These are phyloP conservation scores for Pseudoperonospora humuli DNA, from an alignment of 352 stramenopile genomes.

Conservation along the genomic window DNA sequence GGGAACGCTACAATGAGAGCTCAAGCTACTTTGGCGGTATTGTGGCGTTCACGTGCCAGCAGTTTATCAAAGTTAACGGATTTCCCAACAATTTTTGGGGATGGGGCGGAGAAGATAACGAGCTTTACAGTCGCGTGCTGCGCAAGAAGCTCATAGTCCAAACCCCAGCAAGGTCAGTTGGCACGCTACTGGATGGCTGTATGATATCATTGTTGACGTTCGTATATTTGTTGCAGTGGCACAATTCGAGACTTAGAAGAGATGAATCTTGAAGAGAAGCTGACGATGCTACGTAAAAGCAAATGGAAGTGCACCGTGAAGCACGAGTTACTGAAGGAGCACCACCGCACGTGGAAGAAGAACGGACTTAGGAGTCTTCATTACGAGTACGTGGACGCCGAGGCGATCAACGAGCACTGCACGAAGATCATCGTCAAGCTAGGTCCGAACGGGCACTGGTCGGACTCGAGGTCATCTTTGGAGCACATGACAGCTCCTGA, in stretches of 20 bases:
- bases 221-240: slow-evolving; percentile 21
- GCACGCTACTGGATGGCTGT: background rate
- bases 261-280: slow-evolving; percentile 35
- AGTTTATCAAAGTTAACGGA: slow-evolving; percentile 92
- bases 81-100: slow-evolving; percentile 95
- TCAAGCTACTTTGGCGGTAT: slow-evolving; percentile 92
- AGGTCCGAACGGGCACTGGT: slow-evolving; percentile 42
- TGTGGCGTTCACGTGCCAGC: slow-evolving; percentile 77
- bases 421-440: slow-evolving; percentile 45
- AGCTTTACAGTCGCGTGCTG: slow-evolving; percentile 46
- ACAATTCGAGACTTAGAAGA: slow-evolving; percentile 41
- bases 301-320: slow-evolving; percentile 60
- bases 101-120: slow-evolving; percentile 51
- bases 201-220: slow-evolving; percentile 1
- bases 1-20: slow-evolving; percentile 92
- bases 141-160: slow-evolving; percentile 41
- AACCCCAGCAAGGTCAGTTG: slow-evolving; percentile 22
- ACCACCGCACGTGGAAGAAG: slow-evolving; percentile 43
- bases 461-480: slow-evolving; percentile 43
- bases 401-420: slow-evolving; percentile 29
- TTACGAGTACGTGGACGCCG: slow-evolving; percentile 39
- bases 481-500: slow-evolving; percentile 14
- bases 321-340: slow-evolving; percentile 42
- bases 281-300: slow-evolving; percentile 27
- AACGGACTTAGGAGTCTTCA: slow-evolving; percentile 37